Evolutionary conservation across 805 yeast genomes (phyloP), one percentile per base, ranked within the genome.

Genomic region (Metschnikowia baotianmanensis): DNA sequence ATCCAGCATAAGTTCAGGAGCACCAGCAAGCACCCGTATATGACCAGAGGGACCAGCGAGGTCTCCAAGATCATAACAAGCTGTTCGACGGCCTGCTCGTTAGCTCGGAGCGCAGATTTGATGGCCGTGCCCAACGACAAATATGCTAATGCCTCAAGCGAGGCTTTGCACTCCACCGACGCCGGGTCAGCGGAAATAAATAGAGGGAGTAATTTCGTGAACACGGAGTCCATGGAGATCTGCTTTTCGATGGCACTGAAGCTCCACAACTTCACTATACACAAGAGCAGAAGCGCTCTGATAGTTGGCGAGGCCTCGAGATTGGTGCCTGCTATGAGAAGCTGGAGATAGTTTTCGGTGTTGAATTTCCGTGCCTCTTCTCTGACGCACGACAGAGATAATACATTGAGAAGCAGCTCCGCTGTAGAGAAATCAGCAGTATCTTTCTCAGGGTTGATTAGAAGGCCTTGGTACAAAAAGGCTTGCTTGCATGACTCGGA

Each of bases 1-100:
- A 64, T 51, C 25, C 60, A 53, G 9, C 74, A 56, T 12, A 76
- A 43, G 42, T 74, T 76, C 9, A 70, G 47, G 0, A 77, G 33
- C 0, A 71, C 63, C 12, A 67, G 53, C 12, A 77, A 45, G 2
- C 68, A 46, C 3, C 82, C 82, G 47, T 70, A 72, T 5, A 53
- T 44, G 7, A 62, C 44, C n/a, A 59, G 32, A 6, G 40, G 25
- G 13, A 36, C 37, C 13, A 17, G 16, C 4, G 45, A 27, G 3
- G 49, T 49, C n/a, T 51, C 51, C 35, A 51, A 31, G 10, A 49
- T 29, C 9, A 45, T 16, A 10, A 51, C 13, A 15, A 51, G 43
- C 32, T 43, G 43, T n/a, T 38, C 40, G 13, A 43, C 15, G 15
- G 50, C 30, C 23, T 37, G 48, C 5, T 34, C 42, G 31, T 49